Percentiles rank a stretch among this genome's conserved stretches.
Conservation (phyloP, 1,139 yeast species). For the Lodderomyces margitis region DNA sequence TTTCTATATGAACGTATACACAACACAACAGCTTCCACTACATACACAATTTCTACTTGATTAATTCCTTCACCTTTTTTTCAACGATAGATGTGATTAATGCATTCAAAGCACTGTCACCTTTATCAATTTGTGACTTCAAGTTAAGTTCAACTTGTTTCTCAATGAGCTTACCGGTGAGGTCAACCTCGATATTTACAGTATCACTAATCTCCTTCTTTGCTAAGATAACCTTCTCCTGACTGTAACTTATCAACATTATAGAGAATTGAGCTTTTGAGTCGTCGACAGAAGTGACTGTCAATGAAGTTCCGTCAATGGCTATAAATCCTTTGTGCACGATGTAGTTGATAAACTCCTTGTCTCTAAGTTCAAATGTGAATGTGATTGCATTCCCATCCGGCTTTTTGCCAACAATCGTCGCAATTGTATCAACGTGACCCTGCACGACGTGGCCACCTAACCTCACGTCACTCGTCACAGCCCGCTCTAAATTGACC, state of each 20-base stretch:
- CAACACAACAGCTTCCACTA: too few species aligned
- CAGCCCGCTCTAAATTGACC: constrained; percentile 92
- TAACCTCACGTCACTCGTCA: constrained; percentile 73
- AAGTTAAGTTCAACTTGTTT: constrained; percentile 68
- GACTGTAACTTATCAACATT: constrained; percentile 92
- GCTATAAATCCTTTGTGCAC: constrained; percentile 94
- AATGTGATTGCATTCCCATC: constrained; percentile 82
- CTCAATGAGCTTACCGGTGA: constrained; percentile 88
- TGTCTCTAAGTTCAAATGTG: constrained; percentile 71
- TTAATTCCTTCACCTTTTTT: constrained; percentile 33
- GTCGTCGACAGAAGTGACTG: constrained; percentile 76
- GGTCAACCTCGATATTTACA: constrained; percentile 91
- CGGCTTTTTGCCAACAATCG: constrained; percentile 47
- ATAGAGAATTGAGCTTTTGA: constrained; percentile 62
- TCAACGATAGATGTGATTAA: constrained; percentile 54
- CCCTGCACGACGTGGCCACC: constrained; percentile 99
- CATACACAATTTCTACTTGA: constrained; percentile 10
- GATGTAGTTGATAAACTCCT: constrained; percentile 65
- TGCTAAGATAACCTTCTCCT: constrained; percentile 74
- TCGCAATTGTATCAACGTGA: constrained; percentile 89
- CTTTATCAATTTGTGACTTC: constrained; percentile 51
- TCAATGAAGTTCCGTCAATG: constrained; percentile 90
- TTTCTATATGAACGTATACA: not conserved
- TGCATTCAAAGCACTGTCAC: constrained; percentile 35
- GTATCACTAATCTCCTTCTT: constrained; percentile 56